Percentiles rank a stretch among this genome's conserved stretches.
phyloP scores from a whole-genome alignment of 2,329 filamentous ascomycete genomes.

The Tricladium varicosporioides region DNA sequence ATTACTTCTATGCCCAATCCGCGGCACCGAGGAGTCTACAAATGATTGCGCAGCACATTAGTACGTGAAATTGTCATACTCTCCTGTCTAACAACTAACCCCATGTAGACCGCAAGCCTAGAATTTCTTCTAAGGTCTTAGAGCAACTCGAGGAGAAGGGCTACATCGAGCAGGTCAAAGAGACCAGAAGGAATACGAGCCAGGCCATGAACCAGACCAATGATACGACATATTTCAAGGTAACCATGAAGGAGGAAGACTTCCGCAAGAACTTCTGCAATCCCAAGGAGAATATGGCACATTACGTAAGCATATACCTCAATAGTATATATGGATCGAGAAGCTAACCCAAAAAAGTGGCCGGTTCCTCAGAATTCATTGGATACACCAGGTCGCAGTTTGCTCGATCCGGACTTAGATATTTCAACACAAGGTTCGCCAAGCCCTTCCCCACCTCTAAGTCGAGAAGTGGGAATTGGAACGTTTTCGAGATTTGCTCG shows the following conservation, averaged over 20 bases:
- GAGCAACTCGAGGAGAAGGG: not conserved
- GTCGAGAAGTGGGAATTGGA: too few species aligned
- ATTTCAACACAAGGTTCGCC: not conserved
- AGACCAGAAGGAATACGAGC: not conserved
- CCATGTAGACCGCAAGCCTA: not conserved
- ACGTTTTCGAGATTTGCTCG: too few species aligned
- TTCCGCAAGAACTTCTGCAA: not conserved
- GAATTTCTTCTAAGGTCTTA: not conserved
- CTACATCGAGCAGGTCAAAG: not conserved
- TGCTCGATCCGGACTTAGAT: too few species aligned
- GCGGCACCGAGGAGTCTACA: not conserved
- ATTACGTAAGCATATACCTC: not conserved
- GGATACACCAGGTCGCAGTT: too few species aligned
- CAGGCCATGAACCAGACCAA: too few species aligned
- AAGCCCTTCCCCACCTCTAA: not conserved
- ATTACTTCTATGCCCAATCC: constrained; percentile 8
- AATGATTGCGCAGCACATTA: not conserved
- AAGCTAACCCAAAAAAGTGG: too few species aligned
- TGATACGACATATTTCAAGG: too few species aligned
- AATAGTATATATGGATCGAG: too few species aligned
- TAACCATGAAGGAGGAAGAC: not conserved
- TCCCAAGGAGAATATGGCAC: not conserved
- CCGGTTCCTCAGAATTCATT: too few species aligned
- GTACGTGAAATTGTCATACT: not conserved
- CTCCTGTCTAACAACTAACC: too few species aligned